Evolutionary conservation across 1,284 basidiomycete genomes (phyloP).

Genomic region (Fomes fomentarius): DNA sequence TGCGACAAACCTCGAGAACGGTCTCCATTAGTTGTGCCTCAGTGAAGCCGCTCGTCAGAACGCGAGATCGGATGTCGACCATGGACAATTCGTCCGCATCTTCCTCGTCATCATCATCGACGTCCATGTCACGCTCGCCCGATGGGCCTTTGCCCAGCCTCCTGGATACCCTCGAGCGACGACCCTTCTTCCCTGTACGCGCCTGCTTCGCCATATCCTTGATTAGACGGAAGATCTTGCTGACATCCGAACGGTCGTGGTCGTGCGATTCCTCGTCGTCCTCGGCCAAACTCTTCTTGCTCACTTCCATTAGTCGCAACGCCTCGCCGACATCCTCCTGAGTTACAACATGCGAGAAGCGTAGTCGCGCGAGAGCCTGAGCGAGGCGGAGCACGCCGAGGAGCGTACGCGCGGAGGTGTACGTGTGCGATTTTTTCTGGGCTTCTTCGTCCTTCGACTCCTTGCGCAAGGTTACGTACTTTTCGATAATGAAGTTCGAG

Average conservation of each 20-base stretch:
- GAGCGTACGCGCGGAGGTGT: conserved; percentile 96
- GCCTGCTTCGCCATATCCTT: conserved; percentile 74
- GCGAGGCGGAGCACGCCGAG: conserved; percentile 94
- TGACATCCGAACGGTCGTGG: conserved; percentile 76
- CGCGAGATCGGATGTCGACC: conserved; percentile 83
- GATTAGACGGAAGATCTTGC: conserved; percentile 89
- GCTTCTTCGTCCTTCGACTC: conserved; percentile 90
- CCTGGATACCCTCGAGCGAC: conserved; percentile 43
- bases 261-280: conserved; percentile 70
- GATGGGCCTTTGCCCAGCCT: conserved; percentile 68
- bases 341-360: conserved; percentile 82
- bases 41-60: conserved; percentile 86
- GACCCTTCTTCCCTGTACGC: conserved; percentile 40
- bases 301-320: conserved; percentile 93
- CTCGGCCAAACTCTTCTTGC: conserved; percentile 88
- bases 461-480: conserved; percentile 94
- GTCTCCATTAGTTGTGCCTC: conserved; percentile 89
- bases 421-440: conserved; percentile 88
- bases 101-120: conserved; percentile 55
- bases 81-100: conserved; percentile 75
- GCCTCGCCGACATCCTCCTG: conserved; percentile 96
- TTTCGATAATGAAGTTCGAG: conserved; percentile 93
- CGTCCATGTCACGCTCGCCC: conserved; percentile 63
- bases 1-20: conserved; percentile 66
- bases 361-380: conserved; percentile 92